These are phyloP conservation scores for Chlamydomonas asymmetrica DNA, from an alignment of 139 green algal genomes.

Conservation along the genomic window DNA sequence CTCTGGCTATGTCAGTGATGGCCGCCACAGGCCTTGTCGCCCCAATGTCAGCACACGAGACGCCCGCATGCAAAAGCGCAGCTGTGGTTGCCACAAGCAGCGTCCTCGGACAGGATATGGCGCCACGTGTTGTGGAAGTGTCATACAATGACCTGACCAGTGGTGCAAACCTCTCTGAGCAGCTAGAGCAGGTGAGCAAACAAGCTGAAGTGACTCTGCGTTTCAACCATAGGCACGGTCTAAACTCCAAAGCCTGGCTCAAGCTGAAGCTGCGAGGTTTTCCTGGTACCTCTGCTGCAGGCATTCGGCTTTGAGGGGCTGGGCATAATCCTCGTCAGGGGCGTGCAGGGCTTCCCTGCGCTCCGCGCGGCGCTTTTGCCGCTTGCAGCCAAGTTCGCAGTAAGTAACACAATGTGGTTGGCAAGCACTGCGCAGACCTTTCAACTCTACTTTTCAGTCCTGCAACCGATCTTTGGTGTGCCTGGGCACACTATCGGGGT, in stretches of 20 bases:
- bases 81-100: no score
- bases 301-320: conserved; percentile 59
- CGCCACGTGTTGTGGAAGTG: no score
- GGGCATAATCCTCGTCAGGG: conserved; percentile 55
- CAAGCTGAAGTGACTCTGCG: background rate
- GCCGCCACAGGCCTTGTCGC: no score
- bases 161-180: background rate
- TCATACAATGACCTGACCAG: conserved; percentile 1
- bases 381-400: conserved; percentile 52
- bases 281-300: no score
- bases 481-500: background rate
- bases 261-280: no score
- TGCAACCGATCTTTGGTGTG: background rate
- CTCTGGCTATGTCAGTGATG: no score
- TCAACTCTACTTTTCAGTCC: background rate
- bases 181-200: conserved; percentile 8
- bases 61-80: background rate
- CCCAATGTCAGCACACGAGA: background rate
- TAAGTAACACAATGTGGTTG: conserved; percentile 7
- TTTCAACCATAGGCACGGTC: no score
- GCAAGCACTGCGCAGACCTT: background rate
- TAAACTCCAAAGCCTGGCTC: no score
- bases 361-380: conserved; percentile 55
- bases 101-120: no score
- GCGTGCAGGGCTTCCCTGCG: conserved; percentile 44